Conservation (phyloP, 257 asterid genomes). For the Euphrasia confusa region DNA sequence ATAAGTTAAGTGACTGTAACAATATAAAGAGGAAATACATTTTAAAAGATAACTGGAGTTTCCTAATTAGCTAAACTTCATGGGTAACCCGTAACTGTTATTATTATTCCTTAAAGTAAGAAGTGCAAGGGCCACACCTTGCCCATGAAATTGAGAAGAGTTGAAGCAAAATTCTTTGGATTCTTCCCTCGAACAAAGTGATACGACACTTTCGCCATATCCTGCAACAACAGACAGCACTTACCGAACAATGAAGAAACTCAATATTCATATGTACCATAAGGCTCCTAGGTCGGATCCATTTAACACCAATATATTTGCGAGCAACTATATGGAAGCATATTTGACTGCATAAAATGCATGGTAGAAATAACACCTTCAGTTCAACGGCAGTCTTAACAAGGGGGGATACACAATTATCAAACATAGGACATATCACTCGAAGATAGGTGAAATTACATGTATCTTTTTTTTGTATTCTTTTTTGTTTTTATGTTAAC, state of each 20-base stretch:
- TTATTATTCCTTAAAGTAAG: constrained; percentile 6
- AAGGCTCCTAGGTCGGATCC: constrained; percentile 10
- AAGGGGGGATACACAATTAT: background rate
- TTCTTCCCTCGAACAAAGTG: constrained; percentile 85
- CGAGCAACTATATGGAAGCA: constrained; percentile 4
- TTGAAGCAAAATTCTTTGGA: constrained; percentile 77
- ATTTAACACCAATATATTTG: constrained; percentile 1
- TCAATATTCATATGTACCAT: constrained; percentile 21
- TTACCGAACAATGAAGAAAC: constrained; percentile 12
- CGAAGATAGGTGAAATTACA: background rate
- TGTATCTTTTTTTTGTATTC: background rate
- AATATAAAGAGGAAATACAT: background rate
- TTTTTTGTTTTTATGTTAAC: background rate
- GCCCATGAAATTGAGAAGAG: constrained; percentile 85
- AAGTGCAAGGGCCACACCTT: constrained; percentile 45
- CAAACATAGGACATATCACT: constrained; percentile 5
- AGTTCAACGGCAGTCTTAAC: constrained; percentile 10
- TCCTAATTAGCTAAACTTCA: background rate
- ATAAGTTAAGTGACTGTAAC: background rate
- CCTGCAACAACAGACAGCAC: constrained; percentile 43
- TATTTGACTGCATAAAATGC: constrained; percentile 6
- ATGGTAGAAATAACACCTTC: constrained; percentile 1
- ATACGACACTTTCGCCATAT: constrained; percentile 80
- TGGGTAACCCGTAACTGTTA: background rate
- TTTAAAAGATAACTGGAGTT: background rate